A percentile compares a stretch with the other conserved stretches of the same genome.
Evolutionary conservation across 495 filamentous ascomycete species (phyloP).

Genomic region (Aspergillus diversus): DNA sequence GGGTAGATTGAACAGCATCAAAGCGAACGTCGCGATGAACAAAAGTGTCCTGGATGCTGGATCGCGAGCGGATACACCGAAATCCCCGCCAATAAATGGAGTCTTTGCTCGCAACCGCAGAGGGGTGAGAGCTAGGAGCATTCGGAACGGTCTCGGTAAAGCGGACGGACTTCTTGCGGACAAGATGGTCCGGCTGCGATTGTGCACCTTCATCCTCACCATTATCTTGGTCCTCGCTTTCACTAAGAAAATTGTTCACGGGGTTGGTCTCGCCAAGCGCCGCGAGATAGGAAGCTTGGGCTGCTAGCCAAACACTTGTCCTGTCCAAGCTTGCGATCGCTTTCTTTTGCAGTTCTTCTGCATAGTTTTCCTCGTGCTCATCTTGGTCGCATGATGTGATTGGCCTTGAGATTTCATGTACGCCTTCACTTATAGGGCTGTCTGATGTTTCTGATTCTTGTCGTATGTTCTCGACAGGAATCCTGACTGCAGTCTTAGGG

Average conservation of each 20-base stretch:
- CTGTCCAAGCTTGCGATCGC: conserved; percentile 72
- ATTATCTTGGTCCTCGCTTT: conserved; percentile 21
- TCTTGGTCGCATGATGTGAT: conserved; percentile 44
- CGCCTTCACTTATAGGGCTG: conserved; percentile 38
- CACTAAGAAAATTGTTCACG: conserved; percentile 48
- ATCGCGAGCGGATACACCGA: conserved; percentile 64
- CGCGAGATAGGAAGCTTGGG: conserved; percentile 76
- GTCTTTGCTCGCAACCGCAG: conserved; percentile 58
- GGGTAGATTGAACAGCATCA: conserved; percentile 83
- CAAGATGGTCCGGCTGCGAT: conserved; percentile 33
- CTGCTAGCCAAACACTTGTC: conserved; percentile 79
- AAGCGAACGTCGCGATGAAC: conserved; percentile 82
- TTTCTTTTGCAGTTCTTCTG: conserved; percentile 63
- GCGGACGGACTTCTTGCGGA: conserved; percentile 74
- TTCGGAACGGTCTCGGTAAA: conserved; percentile 62
- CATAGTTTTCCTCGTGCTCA: conserved; percentile 73
- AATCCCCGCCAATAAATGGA: conserved; percentile 93
- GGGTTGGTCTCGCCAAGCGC: conserved; percentile 69
- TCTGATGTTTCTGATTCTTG: conserved; percentile 25
- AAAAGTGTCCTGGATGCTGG: conserved; percentile 71
- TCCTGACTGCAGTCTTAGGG: conserved; percentile 64
- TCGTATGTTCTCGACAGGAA: conserved; percentile 34
- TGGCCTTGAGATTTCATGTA: conserved; percentile 42
- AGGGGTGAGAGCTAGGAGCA: conserved; percentile 36
- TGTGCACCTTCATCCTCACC: conserved; percentile 27